Evolutionary conservation across 2,329 filamentous ascomycete genomes (phyloP), one percentile per base, ranked within the genome.

Genomic region (Fusarium austroafricanum): DNA sequence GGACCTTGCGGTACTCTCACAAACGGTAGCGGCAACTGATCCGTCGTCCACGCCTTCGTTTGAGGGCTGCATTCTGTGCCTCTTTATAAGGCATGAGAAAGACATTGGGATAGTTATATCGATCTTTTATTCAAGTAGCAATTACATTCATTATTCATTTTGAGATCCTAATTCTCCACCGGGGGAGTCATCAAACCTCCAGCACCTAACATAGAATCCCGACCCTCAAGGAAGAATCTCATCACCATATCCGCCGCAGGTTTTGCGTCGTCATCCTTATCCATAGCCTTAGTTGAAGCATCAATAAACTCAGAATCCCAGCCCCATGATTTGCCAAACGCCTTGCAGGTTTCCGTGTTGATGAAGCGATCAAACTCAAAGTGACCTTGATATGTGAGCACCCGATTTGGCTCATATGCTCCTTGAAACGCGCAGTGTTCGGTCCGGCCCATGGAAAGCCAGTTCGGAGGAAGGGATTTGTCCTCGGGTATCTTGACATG

Each of bases 371-470:
- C 52, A 8, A 55, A 55, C 2, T 55, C 52, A 17, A 38, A 55
- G 18, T 55, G 52, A 1, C 52, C 52, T 20, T 55, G 52, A 15
- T 29, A 55, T 1, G 52, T 55, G 23, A 55, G 52, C 15, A 55
- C 52, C 14, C 28, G 52, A 12, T 38, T 49, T 17, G 52, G 52
- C 17, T 55, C 14, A 38, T 54, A 54, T n/a, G 51, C 31, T 2
- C 51, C 51, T 29, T 54, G 51, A 8, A 54, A 54, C 9, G 40
- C 42, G 31, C 51, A 54, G 42, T 54, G 51, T 29, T 54, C 17
- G 2, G 51, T 54, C 10, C 29, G n/a, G 2, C 42, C 51, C 51
- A 54, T 54, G 1, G 51, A 47, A 15, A 54, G 42, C 51, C 51
- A 54, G 8, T 12, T 39, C 17, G 18, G 18, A n/a, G 51, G 40